phyloP scores from a whole-genome alignment of 805 yeast species.

The Lipomyces lipofer region DNA sequence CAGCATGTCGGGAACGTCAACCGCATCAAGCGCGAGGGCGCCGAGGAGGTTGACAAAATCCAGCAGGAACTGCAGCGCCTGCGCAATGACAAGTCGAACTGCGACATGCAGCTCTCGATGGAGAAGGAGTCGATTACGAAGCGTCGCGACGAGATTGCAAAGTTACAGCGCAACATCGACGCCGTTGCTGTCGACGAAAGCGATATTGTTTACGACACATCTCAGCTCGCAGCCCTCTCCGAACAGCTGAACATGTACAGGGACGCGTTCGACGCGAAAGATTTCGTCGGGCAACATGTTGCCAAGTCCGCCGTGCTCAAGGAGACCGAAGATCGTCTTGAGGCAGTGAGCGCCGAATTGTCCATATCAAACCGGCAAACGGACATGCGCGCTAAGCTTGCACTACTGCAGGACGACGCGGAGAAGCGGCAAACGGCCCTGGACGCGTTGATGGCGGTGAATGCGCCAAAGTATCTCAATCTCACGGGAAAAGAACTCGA shows the following conservation, averaged over 20 bases:
- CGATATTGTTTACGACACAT: slow-evolving; percentile 46
- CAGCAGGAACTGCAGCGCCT: slow-evolving; percentile 32
- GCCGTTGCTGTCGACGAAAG: slow-evolving; percentile 47
- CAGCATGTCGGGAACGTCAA: slow-evolving; percentile 15
- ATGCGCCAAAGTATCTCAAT: slow-evolving; percentile 34
- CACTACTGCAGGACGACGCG: slow-evolving; percentile 47
- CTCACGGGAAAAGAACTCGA: slow-evolving; percentile 30
- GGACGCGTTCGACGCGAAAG: slow-evolving; percentile 12
- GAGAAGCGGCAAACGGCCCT: slow-evolving; percentile 39
- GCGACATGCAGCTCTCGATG: slow-evolving; percentile 30
- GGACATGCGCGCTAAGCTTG: slow-evolving; percentile 57
- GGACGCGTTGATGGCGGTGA: slow-evolving; percentile 36
- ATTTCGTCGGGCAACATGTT: slow-evolving; percentile 7
- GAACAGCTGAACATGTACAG: slow-evolving; percentile 42
- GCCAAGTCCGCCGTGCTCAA: slow-evolving; percentile 7
- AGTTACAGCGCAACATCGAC: slow-evolving; percentile 45
- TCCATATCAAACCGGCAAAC: slow-evolving; percentile 56
- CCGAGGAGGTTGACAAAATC: slow-evolving; percentile 38
- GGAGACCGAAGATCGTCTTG: slow-evolving; percentile 43
- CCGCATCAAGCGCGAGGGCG: slow-evolving; percentile 32
- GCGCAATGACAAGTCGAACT: slow-evolving; percentile 33
- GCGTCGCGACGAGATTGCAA: slow-evolving; percentile 40
- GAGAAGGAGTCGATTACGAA: slow-evolving; percentile 9
- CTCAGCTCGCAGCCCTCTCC: slow-evolving; percentile 39
- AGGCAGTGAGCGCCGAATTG: slow-evolving; percentile 53